Base-by-base conservation (phyloP, 2,329 filamentous ascomycete species). In the Tolypocladium paradoxum region DNA sequence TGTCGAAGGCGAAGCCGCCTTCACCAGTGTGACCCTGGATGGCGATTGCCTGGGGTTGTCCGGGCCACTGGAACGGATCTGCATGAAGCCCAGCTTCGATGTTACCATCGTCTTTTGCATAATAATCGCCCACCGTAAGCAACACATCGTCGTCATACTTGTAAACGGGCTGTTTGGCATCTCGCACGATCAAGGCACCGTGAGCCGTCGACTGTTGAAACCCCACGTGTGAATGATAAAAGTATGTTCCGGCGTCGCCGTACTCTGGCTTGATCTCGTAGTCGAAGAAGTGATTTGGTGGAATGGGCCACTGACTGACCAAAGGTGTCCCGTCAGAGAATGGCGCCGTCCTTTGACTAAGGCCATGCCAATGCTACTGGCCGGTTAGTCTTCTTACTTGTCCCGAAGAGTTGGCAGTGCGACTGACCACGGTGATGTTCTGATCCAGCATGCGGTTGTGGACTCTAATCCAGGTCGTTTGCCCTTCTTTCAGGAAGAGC, bases 161-260 rank as follows among this genome's bases (percentile, higher is more conserved):
- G 56, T 83, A 84, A 0, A 81, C 81, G 0, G 46, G 7, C 33
- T 68, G 55, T 12, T 46, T 65, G 43, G 62, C 62, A 48, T 80
- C 75, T 55, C 78, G 74, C n/a, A 87, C 74, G 43, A 84, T 78
- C 34, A 87, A 60, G 0, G 77, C 68, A 0, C 83, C 83, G 14
- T 74, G 65, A 0, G 79, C 79, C 22, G 80, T 79, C 36, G 79
- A 65, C 0, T 78, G 77, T 61, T 86, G 82, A 55, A 85, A 79
- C 0, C 75, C 81, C 9, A 85, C 73, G 55, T 86, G 83, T 0
- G 82, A 84, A 61, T 86, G 83, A 60, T 85, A 86, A 61, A 84
- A 85, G 60, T 84, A 86, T 0, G 81, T 81, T 6, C 83, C 83
- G 0, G 78, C 76, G 53, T 81, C 76, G 14, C 75, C 76, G 2